phyloP scores from a whole-genome alignment of 1,284 basidiomycete genomes.

The Sporisorium scitamineum region DNA sequence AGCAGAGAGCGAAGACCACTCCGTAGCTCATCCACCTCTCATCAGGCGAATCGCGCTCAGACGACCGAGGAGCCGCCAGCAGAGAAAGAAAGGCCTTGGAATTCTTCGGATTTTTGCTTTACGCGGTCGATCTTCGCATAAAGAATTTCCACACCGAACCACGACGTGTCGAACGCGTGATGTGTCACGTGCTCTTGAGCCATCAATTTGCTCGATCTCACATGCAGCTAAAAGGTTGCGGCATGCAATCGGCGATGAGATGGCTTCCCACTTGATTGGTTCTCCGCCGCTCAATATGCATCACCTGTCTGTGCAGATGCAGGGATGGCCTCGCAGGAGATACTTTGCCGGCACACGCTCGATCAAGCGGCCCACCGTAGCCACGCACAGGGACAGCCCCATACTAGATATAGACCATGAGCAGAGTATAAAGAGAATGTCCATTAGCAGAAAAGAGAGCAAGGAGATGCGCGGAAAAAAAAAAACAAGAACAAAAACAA shows the following conservation, averaged over 20 bases:
- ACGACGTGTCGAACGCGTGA: conserved; percentile 25
- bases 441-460: conserved; percentile 23
- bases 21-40: neutral
- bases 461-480: neutral
- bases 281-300: neutral
- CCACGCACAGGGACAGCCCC: neutral
- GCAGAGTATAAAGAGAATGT: conserved; percentile 22
- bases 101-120: conserved; percentile 4
- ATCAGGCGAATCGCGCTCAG: neutral
- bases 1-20: too few relatives aligned
- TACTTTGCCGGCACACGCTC: neutral
- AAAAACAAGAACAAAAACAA: too few relatives aligned
- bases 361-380: neutral
- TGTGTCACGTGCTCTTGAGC: conserved; percentile 21
- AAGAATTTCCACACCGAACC: neutral
- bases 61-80: conserved; percentile 4
- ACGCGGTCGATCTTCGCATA: conserved; percentile 14
- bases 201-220: neutral
- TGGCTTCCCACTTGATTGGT: neutral
- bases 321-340: neutral
- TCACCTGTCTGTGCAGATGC: neutral
- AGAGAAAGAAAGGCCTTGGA: neutral
- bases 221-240: neutral
- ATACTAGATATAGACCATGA: neutral
- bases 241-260: conserved; percentile 1